Conservation (phyloP, 1,284 basidiomycete species). For the Cryptococcus amylolentus region DNA sequence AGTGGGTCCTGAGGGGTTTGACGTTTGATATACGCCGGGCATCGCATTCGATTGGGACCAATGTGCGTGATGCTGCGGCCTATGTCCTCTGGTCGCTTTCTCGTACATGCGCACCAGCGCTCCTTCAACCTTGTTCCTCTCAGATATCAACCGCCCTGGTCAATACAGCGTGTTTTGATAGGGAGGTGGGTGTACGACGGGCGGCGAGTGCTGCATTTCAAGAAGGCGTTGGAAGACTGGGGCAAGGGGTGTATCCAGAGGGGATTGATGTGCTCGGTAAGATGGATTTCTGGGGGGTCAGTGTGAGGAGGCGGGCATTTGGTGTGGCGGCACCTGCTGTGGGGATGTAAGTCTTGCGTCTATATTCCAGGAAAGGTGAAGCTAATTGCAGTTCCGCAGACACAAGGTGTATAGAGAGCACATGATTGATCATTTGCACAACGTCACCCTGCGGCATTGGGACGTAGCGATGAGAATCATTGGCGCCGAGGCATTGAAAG, state of each 20-base stretch:
- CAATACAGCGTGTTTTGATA: slow-evolving; percentile 78
- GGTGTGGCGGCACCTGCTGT: slow-evolving; percentile 77
- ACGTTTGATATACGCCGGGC: slow-evolving; percentile 90
- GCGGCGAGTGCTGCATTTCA: slow-evolving; percentile 98
- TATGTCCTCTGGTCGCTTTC: slow-evolving; percentile 96
- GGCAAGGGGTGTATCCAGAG: slow-evolving; percentile 78
- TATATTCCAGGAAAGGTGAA: slow-evolving; percentile 52
- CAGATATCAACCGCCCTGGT: slow-evolving; percentile 69
- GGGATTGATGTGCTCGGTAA: slow-evolving; percentile 89
- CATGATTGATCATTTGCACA: slow-evolving; percentile 71
- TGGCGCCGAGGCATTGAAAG: slow-evolving; percentile 71
- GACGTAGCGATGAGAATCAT: slow-evolving; percentile 74
- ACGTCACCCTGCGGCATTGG: slow-evolving; percentile 83
- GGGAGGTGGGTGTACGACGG: slow-evolving; percentile 91
- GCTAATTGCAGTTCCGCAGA: slow-evolving; percentile 24
- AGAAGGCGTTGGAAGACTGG: slow-evolving; percentile 90
- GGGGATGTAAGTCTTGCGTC: slow-evolving; percentile 61
- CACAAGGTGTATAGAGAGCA: slow-evolving; percentile 63
- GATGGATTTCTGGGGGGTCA: slow-evolving; percentile 93
- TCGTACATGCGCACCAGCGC: slow-evolving; percentile 62
- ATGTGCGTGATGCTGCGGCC: slow-evolving; percentile 88
- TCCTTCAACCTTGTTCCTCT: slow-evolving; percentile 62
- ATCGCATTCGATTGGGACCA: slow-evolving; percentile 87
- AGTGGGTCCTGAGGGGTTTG: slow-evolving; percentile 81
- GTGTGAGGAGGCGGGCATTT: slow-evolving; percentile 79